Evolutionary conservation across 2,329 filamentous ascomycete species (phyloP).

Genomic region (Colletotrichum falcatum): DNA sequence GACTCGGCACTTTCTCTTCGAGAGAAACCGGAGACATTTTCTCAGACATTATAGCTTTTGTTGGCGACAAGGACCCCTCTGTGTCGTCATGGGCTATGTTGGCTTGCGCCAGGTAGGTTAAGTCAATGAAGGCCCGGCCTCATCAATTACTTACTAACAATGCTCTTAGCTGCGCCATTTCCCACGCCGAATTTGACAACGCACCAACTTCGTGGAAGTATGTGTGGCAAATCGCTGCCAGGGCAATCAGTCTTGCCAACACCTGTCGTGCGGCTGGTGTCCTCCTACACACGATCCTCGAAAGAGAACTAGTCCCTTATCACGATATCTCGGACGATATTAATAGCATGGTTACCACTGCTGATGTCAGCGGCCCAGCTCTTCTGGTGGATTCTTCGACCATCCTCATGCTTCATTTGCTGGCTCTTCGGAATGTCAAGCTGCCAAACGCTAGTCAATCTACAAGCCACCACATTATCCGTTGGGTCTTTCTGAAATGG

Average conservation of each 20-base stretch:
- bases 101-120: conserved; percentile 78
- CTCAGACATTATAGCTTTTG: conserved; percentile 66
- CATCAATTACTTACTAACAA: conserved; percentile 44
- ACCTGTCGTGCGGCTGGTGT: conserved; percentile 84
- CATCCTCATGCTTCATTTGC: conserved; percentile 76
- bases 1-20: conserved; percentile 56
- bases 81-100: conserved; percentile 87
- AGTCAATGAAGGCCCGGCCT: conserved; percentile 3
- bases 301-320: conserved; percentile 74
- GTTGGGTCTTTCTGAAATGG: conserved; percentile 88
- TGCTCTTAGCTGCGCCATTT: conserved; percentile 48
- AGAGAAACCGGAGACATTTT: conserved; percentile 69
- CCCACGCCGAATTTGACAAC: conserved; percentile 50
- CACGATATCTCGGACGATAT: conserved; percentile 75
- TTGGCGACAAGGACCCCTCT: conserved; percentile 75
- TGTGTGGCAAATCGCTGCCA: conserved; percentile 79
- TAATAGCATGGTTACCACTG: conserved; percentile 78
- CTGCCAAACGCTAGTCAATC: conserved; percentile 76
- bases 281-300: conserved; percentile 76
- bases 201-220: conserved; percentile 69
- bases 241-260: conserved; percentile 75
- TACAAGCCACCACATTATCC: conserved; percentile 77
- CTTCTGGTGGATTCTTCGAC: conserved; percentile 84
- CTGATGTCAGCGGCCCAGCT: conserved; percentile 85
- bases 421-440: conserved; percentile 74